Conservation (phyloP, 306 rosid genomes). For the Sophora flavescens region DNA sequence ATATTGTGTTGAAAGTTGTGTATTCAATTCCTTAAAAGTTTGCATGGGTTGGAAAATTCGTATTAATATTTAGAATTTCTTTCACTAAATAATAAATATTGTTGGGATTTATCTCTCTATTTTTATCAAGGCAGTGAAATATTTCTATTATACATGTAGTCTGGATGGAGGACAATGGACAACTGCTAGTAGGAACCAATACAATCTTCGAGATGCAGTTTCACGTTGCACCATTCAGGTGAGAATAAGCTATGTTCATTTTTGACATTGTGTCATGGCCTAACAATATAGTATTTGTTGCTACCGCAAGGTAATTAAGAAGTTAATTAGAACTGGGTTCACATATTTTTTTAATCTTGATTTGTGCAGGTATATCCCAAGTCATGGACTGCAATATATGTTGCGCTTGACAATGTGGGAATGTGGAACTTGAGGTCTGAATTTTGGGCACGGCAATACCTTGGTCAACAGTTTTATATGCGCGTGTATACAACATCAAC, state of each 20-base stretch:
- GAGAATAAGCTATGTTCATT: conserved; percentile 1
- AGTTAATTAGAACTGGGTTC: not conserved
- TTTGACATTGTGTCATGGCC: not conserved
- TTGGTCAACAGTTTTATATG: conserved; percentile 89
- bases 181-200: conserved; percentile 62
- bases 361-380: conserved; percentile 79
- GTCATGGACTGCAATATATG: conserved; percentile 89
- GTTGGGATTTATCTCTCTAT: not conserved
- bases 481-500: conserved; percentile 85
- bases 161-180: conserved; percentile 98
- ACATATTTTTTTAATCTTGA: not conserved
- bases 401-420: conserved; percentile 93
- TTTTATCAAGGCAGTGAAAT: conserved; percentile 11
- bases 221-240: conserved; percentile 91
- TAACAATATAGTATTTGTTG: not conserved
- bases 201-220: conserved; percentile 92
- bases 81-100: too few species aligned
- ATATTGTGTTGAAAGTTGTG: too few species aligned
- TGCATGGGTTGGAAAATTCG: too few species aligned
- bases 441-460: conserved; percentile 93
- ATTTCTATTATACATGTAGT: conserved; percentile 48
- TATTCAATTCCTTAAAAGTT: too few species aligned
- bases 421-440: conserved; percentile 99
- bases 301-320: not conserved
- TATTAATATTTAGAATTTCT: too few species aligned